These are phyloP conservation scores for Ustilago sp. DNA, from an alignment of 1,284 basidiomycete species.

Conservation along the genomic window DNA sequence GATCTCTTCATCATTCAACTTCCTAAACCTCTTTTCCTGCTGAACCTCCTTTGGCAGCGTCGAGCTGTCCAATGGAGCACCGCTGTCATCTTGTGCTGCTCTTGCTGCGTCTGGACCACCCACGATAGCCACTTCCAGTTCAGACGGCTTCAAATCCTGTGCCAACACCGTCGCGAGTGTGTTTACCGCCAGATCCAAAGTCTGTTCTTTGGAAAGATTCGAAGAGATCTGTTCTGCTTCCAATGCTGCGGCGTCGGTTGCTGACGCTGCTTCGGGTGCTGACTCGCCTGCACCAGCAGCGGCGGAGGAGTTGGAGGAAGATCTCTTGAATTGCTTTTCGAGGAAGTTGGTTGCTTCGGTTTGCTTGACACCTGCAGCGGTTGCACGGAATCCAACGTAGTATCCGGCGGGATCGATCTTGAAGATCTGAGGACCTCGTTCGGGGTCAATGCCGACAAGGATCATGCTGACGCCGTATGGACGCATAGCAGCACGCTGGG, in stretches of 20 bases:
- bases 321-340: conserved; percentile 99
- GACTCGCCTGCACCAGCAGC: conserved; percentile 1
- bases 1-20: conserved; percentile 62
- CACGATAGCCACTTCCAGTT: conserved; percentile 73
- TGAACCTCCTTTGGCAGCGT: conserved; percentile 45
- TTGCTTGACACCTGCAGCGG: conserved; percentile 95
- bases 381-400: conserved; percentile 98
- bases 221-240: conserved; percentile 53
- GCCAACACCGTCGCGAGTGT: conserved; percentile 91
- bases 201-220: conserved; percentile 56
- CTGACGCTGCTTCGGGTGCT: conserved; percentile 14
- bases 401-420: conserved; percentile 99
- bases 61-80: conserved; percentile 27
- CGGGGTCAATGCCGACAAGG: conserved; percentile 90
- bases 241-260: conserved; percentile 55
- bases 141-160: conserved; percentile 86
- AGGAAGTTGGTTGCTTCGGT: conserved; percentile 96
- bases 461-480: conserved; percentile 98
- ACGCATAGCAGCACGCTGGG: conserved; percentile 95
- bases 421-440: conserved; percentile 88
- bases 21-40: conserved; percentile 60
- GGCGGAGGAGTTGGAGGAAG: conserved; percentile 66
- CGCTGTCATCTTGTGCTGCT: conserved; percentile 13
- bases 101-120: conserved; percentile 56
- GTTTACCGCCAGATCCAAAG: conserved; percentile 87